These are phyloP conservation scores for Pythium aquatile DNA, from an alignment of 352 stramenopile species.

Conservation along the genomic window DNA sequence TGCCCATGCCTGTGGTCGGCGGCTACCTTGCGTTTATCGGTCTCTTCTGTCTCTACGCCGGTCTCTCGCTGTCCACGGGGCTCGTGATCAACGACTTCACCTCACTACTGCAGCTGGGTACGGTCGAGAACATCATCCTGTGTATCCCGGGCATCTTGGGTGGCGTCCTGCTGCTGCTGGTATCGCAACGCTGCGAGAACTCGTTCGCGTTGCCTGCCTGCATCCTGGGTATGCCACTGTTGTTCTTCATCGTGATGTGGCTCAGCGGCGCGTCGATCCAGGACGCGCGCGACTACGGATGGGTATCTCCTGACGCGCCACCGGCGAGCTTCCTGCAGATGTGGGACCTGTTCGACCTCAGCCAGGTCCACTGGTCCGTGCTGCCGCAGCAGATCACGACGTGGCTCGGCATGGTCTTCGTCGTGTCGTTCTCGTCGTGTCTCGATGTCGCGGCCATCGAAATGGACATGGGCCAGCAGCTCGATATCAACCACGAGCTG, in stretches of 20 bases:
- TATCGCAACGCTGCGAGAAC: constrained; percentile 79
- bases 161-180: constrained; percentile 79
- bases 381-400: constrained; percentile 90
- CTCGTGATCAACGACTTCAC: constrained; percentile 87
- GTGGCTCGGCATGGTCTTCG: constrained; percentile 95
- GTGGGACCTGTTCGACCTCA: constrained; percentile 91
- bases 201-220: constrained; percentile 68
- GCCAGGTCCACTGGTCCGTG: constrained; percentile 87
- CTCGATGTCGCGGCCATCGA: constrained; percentile 98
- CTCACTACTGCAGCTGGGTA: constrained; percentile 72
- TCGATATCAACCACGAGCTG: constrained; percentile 96
- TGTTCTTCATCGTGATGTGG: constrained; percentile 91
- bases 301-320: constrained; percentile 79
- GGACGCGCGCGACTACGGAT: constrained; percentile 89
- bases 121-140: constrained; percentile 74
- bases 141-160: constrained; percentile 82
- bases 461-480: constrained; percentile 92
- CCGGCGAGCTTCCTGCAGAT: constrained; percentile 64
- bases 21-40: constrained; percentile 98
- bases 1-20: constrained; percentile 96
- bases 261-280: constrained; percentile 81
- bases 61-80: constrained; percentile 90
- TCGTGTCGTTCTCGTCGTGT: constrained; percentile 96
- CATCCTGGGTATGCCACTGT: constrained; percentile 86
- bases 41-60: constrained; percentile 94